Percentiles rank a stretch among this genome's conserved stretches.
Conservation (phyloP, 768 basidiomycete species). For the Heimioporus sp. region DNA sequence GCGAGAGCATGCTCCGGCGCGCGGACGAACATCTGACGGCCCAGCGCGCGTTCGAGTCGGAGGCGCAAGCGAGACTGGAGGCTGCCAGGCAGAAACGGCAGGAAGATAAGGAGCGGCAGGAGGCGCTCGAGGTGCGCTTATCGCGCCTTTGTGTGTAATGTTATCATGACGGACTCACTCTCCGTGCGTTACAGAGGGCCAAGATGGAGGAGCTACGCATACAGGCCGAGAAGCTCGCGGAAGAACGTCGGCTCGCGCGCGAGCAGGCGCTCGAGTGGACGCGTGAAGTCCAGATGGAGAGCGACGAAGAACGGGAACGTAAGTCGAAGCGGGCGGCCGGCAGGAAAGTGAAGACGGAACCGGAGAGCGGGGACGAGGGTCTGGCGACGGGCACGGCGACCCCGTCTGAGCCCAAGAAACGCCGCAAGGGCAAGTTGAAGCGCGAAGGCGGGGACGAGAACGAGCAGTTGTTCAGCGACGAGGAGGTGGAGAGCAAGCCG, state of each 20-base stretch:
- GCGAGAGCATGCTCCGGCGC: slow-evolving; percentile 79
- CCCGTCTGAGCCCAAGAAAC: slow-evolving; percentile 61
- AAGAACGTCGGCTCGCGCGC: slow-evolving; percentile 68
- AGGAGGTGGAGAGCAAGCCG: slow-evolving; percentile 57
- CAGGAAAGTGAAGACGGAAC: slow-evolving; percentile 52
- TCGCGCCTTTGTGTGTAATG: not conserved
- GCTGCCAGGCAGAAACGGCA: slow-evolving; percentile 74
- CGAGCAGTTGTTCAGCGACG: slow-evolving; percentile 67
- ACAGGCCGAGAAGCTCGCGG: slow-evolving; percentile 77
- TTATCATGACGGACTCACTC: not conserved
- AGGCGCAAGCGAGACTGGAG: slow-evolving; percentile 70
- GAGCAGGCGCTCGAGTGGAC: slow-evolving; percentile 84
- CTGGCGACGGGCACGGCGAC: slow-evolving; percentile 1
- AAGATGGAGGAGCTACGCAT: slow-evolving; percentile 62
- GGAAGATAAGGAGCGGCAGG: slow-evolving; percentile 70
- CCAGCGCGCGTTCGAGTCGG: slow-evolving; percentile 70
- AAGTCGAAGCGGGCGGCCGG: slow-evolving; percentile 49
- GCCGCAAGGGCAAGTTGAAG: slow-evolving; percentile 74
- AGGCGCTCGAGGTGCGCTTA: slow-evolving; percentile 62
- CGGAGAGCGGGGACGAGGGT: slow-evolving; percentile 52
- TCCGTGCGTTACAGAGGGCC: slow-evolving; percentile 41
- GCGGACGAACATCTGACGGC: slow-evolving; percentile 75
- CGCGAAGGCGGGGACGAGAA: slow-evolving; percentile 58
- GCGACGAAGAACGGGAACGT: slow-evolving; percentile 79
- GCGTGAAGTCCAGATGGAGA: slow-evolving; percentile 58